Percentiles rank a stretch among this genome's conserved stretches.
Conservation (phyloP, 106 monocot species). For the Dendrobium catenatum region DNA sequence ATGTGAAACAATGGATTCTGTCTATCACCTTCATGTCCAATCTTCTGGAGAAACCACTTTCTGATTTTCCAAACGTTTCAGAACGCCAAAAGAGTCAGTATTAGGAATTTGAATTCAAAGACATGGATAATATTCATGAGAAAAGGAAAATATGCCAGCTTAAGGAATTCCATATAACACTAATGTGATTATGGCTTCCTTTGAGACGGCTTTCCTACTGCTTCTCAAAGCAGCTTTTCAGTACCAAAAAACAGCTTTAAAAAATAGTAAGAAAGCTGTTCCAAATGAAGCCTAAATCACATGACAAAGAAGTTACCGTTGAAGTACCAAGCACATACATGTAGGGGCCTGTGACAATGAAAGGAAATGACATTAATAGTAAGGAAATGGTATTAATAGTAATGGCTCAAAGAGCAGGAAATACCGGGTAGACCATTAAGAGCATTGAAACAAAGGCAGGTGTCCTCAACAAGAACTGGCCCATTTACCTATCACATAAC, state of each 20-base stretch:
- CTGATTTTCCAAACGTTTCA: slow-evolving; percentile 26
- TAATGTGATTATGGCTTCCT: background rate
- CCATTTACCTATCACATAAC: slow-evolving; percentile 60
- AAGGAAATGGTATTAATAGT: slow-evolving; percentile 2
- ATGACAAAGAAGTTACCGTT: background rate
- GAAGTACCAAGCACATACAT: slow-evolving; percentile 50
- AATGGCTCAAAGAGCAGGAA: slow-evolving; percentile 5
- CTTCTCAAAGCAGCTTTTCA: too few relatives aligned
- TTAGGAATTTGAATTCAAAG: background rate
- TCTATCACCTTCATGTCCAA: slow-evolving; percentile 84
- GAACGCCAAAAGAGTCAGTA: slow-evolving; percentile 6
- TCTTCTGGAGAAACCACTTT: slow-evolving; percentile 99
- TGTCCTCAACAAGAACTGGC: slow-evolving; percentile 95
- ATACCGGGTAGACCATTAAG: slow-evolving; percentile 91
- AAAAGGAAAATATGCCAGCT: background rate
- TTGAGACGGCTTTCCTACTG: too few relatives aligned
- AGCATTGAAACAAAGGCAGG: slow-evolving; percentile 95
- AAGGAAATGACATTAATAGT: slow-evolving; percentile 6
- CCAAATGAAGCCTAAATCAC: background rate
- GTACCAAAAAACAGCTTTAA: too few relatives aligned
- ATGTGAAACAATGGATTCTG: background rate
- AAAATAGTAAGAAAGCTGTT: too few relatives aligned
- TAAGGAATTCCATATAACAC: background rate
- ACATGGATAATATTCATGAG: background rate
- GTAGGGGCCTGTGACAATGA: slow-evolving; percentile 75